These are phyloP conservation scores for Xylaria sp. DNA, from an alignment of 2,329 filamentous ascomycete species.

Conservation along the genomic window DNA sequence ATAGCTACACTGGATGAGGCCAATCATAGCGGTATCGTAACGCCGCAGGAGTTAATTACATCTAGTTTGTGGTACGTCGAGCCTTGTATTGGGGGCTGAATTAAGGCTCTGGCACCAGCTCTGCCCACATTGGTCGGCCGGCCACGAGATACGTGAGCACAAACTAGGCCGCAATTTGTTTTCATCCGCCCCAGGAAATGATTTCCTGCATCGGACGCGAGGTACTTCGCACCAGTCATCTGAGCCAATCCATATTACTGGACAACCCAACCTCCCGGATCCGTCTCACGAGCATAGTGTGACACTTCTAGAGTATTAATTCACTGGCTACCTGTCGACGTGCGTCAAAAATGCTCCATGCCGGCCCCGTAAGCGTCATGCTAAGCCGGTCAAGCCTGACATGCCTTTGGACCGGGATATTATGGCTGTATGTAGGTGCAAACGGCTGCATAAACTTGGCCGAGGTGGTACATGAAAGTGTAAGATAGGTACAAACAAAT, in stretches of 20 bases:
- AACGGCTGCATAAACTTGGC: neutral
- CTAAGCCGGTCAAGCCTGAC: constrained; percentile 21
- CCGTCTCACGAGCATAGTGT: constrained; percentile 21
- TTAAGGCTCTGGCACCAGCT: constrained; percentile 25
- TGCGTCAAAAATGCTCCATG: neutral
- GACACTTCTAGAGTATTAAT: neutral
- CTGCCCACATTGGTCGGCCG: neutral
- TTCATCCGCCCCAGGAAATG: neutral
- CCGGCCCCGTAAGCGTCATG: neutral
- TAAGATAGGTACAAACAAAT: neutral
- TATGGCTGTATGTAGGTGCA: neutral
- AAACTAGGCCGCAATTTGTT: neutral
- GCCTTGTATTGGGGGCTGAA: constrained; percentile 15
- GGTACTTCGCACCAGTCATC: neutral
- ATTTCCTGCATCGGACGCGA: neutral
- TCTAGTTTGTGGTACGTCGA: neutral
- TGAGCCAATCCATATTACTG: neutral
- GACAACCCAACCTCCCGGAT: neutral
- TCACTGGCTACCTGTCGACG: constrained; percentile 3
- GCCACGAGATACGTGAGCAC: neutral
- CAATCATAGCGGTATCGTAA: neutral
- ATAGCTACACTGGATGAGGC: constrained; percentile 1
- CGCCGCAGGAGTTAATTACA: constrained; percentile 9
- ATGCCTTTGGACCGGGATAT: constrained; percentile 9
- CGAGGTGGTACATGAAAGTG: neutral